Evolutionary conservation across 2,329 filamentous ascomycete genomes (phyloP).

Genomic region (Aspergillus uvarum): DNA sequence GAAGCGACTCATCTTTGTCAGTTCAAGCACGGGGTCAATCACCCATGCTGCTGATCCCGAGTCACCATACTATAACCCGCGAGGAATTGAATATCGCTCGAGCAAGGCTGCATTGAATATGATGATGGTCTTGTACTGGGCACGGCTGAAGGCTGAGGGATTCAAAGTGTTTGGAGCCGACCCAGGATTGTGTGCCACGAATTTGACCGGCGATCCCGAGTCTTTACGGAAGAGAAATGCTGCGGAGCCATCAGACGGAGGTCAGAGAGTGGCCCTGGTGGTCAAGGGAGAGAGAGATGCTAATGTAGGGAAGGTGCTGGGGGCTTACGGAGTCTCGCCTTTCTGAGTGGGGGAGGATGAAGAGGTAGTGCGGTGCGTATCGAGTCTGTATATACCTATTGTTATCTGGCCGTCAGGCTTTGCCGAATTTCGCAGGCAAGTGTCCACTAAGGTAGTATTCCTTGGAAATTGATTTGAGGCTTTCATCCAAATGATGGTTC

Average conservation of each 20-base stretch:
- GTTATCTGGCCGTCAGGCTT: background rate
- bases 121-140: conserved; percentile 46
- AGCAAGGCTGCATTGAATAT: conserved; percentile 49
- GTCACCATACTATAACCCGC: conserved; percentile 25
- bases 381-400: background rate
- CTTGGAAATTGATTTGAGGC: too few species aligned
- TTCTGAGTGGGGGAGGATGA: background rate
- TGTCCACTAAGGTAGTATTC: too few species aligned
- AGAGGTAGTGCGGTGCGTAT: background rate
- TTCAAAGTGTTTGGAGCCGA: conserved; percentile 51
- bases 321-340: conserved; percentile 13
- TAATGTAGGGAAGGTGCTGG: conserved; percentile 37
- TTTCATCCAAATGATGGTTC: too few species aligned
- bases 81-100: conserved; percentile 38
- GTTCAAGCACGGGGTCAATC: conserved; percentile 38
- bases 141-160: conserved; percentile 40
- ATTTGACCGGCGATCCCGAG: conserved; percentile 15
- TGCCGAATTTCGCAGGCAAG: too few species aligned
- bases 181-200: conserved; percentile 50
- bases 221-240: conserved; percentile 16
- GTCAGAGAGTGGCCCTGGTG: conserved; percentile 9
- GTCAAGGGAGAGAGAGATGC: conserved; percentile 37
- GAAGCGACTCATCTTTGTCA: conserved; percentile 45
- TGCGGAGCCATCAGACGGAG: conserved; percentile 18
- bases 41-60: conserved; percentile 27